Percentiles rank a stretch among this genome's conserved stretches.
phyloP scores from a whole-genome alignment of 495 filamentous ascomycete genomes.

The Penicillium steckii region DNA sequence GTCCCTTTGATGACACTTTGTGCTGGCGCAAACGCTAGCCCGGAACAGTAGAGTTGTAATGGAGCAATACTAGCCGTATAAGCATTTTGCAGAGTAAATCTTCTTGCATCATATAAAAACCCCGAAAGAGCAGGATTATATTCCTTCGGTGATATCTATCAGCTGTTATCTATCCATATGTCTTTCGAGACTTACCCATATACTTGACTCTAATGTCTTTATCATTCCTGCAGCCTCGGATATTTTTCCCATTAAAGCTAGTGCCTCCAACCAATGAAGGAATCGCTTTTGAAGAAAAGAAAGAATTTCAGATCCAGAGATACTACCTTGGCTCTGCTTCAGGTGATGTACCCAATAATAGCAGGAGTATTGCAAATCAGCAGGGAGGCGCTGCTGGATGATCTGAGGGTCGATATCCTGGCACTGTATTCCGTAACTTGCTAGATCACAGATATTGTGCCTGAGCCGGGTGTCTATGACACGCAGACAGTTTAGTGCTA shows the following conservation, averaged over 20 bases:
- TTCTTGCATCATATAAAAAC: constrained; percentile 28
- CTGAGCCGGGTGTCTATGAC: constrained; percentile 25
- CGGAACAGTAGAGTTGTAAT: constrained; percentile 24
- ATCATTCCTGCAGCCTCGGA: constrained; percentile 3
- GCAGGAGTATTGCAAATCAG: constrained; percentile 40
- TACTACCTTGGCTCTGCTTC: background rate
- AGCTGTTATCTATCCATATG: background rate
- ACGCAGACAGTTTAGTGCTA: background rate
- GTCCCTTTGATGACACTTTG: constrained; percentile 23
- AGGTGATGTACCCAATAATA: constrained; percentile 50
- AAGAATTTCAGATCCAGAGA: background rate
- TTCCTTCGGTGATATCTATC: constrained; percentile 3
- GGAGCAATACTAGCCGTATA: constrained; percentile 30
- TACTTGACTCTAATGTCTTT: background rate
- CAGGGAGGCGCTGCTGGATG: constrained; percentile 24
- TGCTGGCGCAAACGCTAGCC: constrained; percentile 35
- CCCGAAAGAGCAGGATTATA: constrained; percentile 13
- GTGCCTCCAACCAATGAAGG: constrained; percentile 16
- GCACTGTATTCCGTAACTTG: constrained; percentile 17
- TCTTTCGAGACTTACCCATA: background rate
- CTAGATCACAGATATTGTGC: constrained; percentile 38
- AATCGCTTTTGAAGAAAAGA: constrained; percentile 9
- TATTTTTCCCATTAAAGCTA: constrained; percentile 4
- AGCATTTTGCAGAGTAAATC: constrained; percentile 31
- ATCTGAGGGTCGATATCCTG: constrained; percentile 22